A percentile compares a stretch with the other conserved stretches of the same genome.
These are phyloP conservation scores for Solanum habrochaites DNA, from an alignment of 257 asterid genomes.

Conservation along the genomic window DNA sequence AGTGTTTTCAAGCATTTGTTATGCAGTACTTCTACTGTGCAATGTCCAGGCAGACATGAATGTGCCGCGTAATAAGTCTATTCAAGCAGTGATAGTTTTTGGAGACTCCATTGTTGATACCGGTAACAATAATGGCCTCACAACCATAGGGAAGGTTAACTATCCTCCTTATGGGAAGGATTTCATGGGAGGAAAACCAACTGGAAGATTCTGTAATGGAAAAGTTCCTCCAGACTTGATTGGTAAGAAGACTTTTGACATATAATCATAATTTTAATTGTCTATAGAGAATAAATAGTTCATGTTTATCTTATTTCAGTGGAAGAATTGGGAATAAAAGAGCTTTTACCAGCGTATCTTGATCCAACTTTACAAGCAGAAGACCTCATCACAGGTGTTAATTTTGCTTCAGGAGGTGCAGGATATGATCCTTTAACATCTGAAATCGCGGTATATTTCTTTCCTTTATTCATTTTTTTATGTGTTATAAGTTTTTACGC, in stretches of 20 bases:
- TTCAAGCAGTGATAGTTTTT: constrained; percentile 41
- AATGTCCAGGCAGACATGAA: background rate
- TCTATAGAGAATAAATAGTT: background rate
- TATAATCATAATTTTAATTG: background rate
- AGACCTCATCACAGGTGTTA: constrained; percentile 47
- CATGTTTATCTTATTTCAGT: constrained; percentile 16
- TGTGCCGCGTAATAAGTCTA: constrained; percentile 3
- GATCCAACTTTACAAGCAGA: constrained; percentile 32
- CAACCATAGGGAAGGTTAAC: constrained; percentile 25
- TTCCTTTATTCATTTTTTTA: background rate
- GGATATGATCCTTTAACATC: constrained; percentile 45
- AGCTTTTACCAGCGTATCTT: constrained; percentile 45
- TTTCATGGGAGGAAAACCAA: constrained; percentile 44
- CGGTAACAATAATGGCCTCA: constrained; percentile 40
- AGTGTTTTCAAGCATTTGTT: background rate
- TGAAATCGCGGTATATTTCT: constrained; percentile 1
- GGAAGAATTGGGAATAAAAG: constrained; percentile 29
- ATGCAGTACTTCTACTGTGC: background rate
- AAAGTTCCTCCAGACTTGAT: constrained; percentile 37
- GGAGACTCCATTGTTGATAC: constrained; percentile 61
- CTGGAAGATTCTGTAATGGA: constrained; percentile 53
- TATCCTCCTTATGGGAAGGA: constrained; percentile 54
- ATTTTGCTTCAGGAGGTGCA: constrained; percentile 59
- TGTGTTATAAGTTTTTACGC: background rate
- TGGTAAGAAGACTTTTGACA: background rate